Conservation (phyloP, 345 rosid species). For the Durio zibethinus region DNA sequence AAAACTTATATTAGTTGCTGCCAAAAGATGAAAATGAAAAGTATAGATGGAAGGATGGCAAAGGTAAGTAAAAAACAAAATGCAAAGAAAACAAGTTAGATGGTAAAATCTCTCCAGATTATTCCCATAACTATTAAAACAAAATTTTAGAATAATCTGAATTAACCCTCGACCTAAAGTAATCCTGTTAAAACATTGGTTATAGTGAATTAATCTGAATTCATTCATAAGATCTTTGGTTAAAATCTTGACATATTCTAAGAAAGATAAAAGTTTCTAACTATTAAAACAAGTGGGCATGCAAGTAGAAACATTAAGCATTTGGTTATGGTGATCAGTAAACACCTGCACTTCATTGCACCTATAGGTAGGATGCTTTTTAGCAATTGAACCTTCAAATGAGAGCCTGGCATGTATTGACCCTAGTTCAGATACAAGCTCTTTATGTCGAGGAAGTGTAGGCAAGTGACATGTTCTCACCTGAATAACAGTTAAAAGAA, state of each 20-base stretch:
- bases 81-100: background rate
- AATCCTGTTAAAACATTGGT: background rate
- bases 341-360: constrained; percentile 84
- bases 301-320: background rate
- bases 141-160: background rate
- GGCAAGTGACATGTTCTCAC: constrained; percentile 56
- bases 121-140: background rate
- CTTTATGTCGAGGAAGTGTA: constrained; percentile 62
- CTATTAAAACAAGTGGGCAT: background rate
- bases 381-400: constrained; percentile 52
- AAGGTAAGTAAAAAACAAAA: background rate
- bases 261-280: background rate
- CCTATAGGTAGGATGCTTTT: constrained; percentile 73
- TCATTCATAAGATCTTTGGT: background rate
- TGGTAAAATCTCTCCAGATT: background rate
- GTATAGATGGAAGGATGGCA: background rate
- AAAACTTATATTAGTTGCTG: constrained; percentile 2
- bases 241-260: background rate
- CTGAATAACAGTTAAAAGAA: constrained; percentile 27
- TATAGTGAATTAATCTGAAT: background rate
- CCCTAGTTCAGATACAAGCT: constrained; percentile 67
- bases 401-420: constrained; percentile 69
- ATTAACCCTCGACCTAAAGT: background rate
- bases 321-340: constrained; percentile 13
- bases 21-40: background rate